These are phyloP conservation scores for Beauveria scarabaeidicola DNA, from an alignment of 2,329 filamentous ascomycete species.

Conservation along the genomic window DNA sequence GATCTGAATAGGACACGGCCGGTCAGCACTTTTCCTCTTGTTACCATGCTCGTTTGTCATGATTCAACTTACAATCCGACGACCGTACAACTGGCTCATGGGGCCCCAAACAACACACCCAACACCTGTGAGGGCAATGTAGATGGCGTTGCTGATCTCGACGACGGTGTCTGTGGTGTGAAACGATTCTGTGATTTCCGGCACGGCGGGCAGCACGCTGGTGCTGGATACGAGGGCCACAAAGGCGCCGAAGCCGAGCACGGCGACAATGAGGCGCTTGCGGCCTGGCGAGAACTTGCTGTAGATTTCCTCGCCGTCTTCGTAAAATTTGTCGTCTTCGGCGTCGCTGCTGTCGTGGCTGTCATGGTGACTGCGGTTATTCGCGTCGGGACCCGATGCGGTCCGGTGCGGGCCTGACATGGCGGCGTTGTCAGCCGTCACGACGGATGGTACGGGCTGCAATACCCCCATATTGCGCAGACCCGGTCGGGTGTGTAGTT, in stretches of 20 bases:
- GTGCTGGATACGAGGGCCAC: constrained; percentile 68
- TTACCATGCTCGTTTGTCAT: too few relatives aligned
- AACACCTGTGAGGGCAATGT: constrained; percentile 65
- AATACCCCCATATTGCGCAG: background rate
- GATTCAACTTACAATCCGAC: constrained; percentile 40
- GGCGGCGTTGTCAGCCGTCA: constrained; percentile 3
- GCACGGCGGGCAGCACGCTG: constrained; percentile 62
- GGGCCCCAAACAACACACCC: constrained; percentile 65
- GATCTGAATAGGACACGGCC: constrained; percentile 14
- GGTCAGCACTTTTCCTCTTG: background rate
- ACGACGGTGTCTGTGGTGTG: constrained; percentile 59
- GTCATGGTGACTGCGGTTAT: background rate
- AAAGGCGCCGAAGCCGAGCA: constrained; percentile 68
- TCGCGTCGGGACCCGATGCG: background rate
- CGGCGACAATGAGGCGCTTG: constrained; percentile 58
- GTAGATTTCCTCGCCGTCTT: constrained; percentile 48
- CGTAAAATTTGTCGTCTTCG: constrained; percentile 16
- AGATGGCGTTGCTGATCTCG: constrained; percentile 67
- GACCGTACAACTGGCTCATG: constrained; percentile 56
- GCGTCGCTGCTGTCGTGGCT: constrained; percentile 8
- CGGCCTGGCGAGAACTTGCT: constrained; percentile 50
- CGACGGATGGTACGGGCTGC: constrained; percentile 1
- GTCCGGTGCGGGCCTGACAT: constrained; percentile 4
- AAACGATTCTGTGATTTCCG: constrained; percentile 61
- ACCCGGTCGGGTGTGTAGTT: background rate